Evolutionary conservation across 768 basidiomycete species (phyloP).

Genomic region (Pisolithus marmoratus): DNA sequence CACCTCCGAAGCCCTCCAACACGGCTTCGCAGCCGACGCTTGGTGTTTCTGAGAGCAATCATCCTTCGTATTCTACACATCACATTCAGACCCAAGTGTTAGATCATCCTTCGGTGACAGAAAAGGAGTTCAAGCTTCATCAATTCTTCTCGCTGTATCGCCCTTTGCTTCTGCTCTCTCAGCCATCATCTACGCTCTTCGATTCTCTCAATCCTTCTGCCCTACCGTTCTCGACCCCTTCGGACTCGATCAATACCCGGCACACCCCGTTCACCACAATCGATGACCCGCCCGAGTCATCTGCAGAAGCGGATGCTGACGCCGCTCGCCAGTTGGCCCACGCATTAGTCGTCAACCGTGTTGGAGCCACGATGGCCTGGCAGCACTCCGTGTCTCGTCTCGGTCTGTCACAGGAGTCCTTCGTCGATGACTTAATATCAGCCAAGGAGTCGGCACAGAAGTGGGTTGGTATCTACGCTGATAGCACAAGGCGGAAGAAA

Average conservation of each 20-base stretch:
- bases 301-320: constrained; percentile 71
- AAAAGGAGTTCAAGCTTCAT: constrained; percentile 73
- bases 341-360: constrained; percentile 61
- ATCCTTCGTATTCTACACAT: constrained; percentile 9
- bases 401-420: constrained; percentile 50
- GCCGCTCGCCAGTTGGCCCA: constrained; percentile 75
- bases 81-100: constrained; percentile 9
- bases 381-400: constrained; percentile 58
- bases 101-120: constrained; percentile 50
- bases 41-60: constrained; percentile 6
- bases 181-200: constrained; percentile 54
- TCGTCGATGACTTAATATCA: constrained; percentile 45
- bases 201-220: constrained; percentile 24
- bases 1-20: constrained; percentile 18
- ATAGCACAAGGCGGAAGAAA: constrained; percentile 80
- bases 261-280: constrained; percentile 21
- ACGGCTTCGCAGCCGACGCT: constrained; percentile 14
- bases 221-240: constrained; percentile 13
- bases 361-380: constrained; percentile 62
- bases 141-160: constrained; percentile 83
- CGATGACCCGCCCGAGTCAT: constrained; percentile 44
- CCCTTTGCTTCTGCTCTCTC: constrained; percentile 64
- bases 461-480: constrained; percentile 63
- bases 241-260: constrained; percentile 22
- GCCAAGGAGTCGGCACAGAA: constrained; percentile 52